A percentile compares a stretch with the other conserved stretches of the same genome.
Evolutionary conservation across 1,284 basidiomycete species (phyloP).

Genomic region (Ganoderma sp.): DNA sequence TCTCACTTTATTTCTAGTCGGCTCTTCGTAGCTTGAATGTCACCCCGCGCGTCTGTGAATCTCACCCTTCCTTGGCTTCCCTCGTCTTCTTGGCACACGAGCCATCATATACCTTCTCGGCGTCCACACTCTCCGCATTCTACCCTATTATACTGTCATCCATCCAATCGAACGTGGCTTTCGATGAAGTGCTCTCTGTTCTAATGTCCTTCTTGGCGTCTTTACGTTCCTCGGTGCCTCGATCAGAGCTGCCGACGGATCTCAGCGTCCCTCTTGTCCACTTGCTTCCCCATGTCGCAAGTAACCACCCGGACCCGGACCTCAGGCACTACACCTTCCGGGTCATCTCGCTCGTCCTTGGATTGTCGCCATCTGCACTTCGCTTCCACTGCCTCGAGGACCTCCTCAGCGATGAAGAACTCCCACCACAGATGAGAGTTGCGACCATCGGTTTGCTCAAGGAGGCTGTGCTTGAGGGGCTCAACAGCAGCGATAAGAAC

Average conservation of each 20-base stretch:
- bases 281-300: constrained; percentile 60
- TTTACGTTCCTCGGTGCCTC: constrained; percentile 28
- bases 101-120: constrained; percentile 33
- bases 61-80: constrained; percentile 42
- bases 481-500: constrained; percentile 44
- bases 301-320: constrained; percentile 61
- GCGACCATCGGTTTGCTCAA: constrained; percentile 71
- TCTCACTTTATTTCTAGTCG: constrained; percentile 28
- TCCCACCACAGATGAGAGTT: constrained; percentile 67
- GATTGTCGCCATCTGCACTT: constrained; percentile 50
- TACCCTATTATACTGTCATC: constrained; percentile 54
- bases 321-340: constrained; percentile 66
- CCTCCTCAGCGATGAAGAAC: constrained; percentile 50
- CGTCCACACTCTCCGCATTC: constrained; percentile 42
- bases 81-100: constrained; percentile 58
- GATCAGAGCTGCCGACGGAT: constrained; percentile 48
- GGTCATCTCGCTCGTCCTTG: constrained; percentile 57
- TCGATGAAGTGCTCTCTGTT: constrained; percentile 64
- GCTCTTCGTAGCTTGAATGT: constrained; percentile 34
- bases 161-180: constrained; percentile 55
- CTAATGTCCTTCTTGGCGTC: constrained; percentile 53
- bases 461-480: constrained; percentile 62
- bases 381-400: constrained; percentile 61
- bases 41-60: constrained; percentile 20
- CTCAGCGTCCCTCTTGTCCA: constrained; percentile 53